A percentile compares a stretch with the other conserved stretches of the same genome.
Conservation (phyloP, 306 rosid species). For the Abrus precatorius region DNA sequence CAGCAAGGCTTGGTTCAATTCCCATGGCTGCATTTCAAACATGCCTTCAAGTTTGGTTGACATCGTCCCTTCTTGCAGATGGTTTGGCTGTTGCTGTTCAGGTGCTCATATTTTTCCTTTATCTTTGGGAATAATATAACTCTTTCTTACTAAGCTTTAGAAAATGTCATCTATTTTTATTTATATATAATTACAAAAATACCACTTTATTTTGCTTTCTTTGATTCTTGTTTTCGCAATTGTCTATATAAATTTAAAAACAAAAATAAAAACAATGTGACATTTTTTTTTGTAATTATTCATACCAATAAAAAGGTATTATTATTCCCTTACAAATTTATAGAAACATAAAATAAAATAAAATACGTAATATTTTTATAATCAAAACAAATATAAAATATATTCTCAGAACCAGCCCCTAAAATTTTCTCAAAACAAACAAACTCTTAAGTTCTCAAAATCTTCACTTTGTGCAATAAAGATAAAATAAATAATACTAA, state of each 20-base stretch:
- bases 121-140: background rate
- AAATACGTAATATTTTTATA: too few relatives aligned
- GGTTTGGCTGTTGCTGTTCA: slow-evolving; percentile 96
- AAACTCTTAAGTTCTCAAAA: too few relatives aligned
- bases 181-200: background rate
- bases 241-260: too few relatives aligned
- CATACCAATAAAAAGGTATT: too few relatives aligned
- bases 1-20: slow-evolving; percentile 77
- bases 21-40: slow-evolving; percentile 96
- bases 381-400: too few relatives aligned
- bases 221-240: background rate
- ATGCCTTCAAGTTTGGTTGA: slow-evolving; percentile 86
- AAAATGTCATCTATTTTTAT: background rate
- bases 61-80: slow-evolving; percentile 92
- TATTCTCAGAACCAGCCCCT: too few relatives aligned
- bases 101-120: slow-evolving; percentile 48
- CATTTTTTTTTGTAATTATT: too few relatives aligned
- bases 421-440: background rate
- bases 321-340: too few relatives aligned
- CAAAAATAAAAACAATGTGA: too few relatives aligned
- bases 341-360: too few relatives aligned
- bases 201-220: too few relatives aligned
- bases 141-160: background rate
- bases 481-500: background rate
- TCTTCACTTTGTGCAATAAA: background rate